Evolutionary conservation across 768 basidiomycete genomes (phyloP), one percentile per base, ranked within the genome.

Genomic region (Coprinopsis cinerea): DNA sequence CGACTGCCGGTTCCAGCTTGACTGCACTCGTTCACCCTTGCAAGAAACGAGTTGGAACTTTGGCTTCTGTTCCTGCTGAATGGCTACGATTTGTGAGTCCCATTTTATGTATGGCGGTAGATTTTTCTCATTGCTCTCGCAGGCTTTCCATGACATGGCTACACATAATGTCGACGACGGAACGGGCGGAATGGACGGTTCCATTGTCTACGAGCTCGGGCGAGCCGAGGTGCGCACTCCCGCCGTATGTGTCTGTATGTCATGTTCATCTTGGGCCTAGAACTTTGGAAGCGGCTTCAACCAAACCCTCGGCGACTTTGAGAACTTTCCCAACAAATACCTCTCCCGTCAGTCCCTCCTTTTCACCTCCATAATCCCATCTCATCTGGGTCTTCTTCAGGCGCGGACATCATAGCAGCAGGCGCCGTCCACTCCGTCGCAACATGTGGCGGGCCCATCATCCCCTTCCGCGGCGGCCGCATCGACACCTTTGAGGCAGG

Each of bases 91-190:
- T 69, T 42, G 67, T 68, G 50, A 35, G 67, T 58, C 26, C 28
- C 39, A 23, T 6, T 39, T 18, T 18, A 39, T 39, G 36, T 6
- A 39, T 24, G 15, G 26, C 30, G 27, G 27, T n/a, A 25, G 10
- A 17, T 17, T 44, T 4, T 23, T 23, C 44, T 34, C 24, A 43
- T 26, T 28, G 14, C 42, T 44, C 25, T 30, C 23, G 13, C 36
- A 76, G 73, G 70, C 74, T 26, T 78, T 75, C 54, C 76, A 79
- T 56, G 76, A 79, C 59, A 70, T 72, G 65, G 67, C 74, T 17
- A 74, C 76, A 5, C 66, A 74, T 45, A 69, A 77, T 54, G 61
- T 63, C 24, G 62, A 67, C n/a, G 65, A 68, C 56, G 75, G 74
- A 6, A 67, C 67, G 1, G 77, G 76, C 18, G 76, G 77, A n/a